A percentile compares a stretch with the other conserved stretches of the same genome.
Evolutionary conservation across 306 rosid species (phyloP).

Genomic region (Vigna hirtella): DNA sequence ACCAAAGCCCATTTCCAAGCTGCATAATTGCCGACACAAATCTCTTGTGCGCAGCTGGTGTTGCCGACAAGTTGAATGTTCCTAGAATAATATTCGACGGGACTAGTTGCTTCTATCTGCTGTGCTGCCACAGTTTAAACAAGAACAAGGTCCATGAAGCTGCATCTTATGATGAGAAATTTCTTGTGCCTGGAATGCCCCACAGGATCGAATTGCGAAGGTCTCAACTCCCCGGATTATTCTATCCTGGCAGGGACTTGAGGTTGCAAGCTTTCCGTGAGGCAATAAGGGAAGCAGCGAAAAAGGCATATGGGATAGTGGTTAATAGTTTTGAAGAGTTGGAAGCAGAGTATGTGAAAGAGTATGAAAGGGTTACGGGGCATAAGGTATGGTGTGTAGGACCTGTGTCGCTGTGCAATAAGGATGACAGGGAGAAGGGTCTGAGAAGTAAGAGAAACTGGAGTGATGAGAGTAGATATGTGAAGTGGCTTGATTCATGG

Average conservation of each 20-base stretch:
- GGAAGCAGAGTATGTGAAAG: slow-evolving; percentile 47
- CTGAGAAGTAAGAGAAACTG: slow-evolving; percentile 53
- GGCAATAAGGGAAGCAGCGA: background rate
- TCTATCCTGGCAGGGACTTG: slow-evolving; percentile 22
- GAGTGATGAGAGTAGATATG: slow-evolving; percentile 39
- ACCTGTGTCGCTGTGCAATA: slow-evolving; percentile 52
- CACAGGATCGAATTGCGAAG: slow-evolving; percentile 39
- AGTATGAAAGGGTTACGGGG: slow-evolving; percentile 28
- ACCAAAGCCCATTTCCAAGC: slow-evolving; percentile 44
- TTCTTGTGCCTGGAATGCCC: slow-evolving; percentile 45
- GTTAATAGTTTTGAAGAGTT: slow-evolving; percentile 55
- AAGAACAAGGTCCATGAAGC: slow-evolving; percentile 12
- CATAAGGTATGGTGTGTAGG: slow-evolving; percentile 60
- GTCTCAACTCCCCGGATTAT: slow-evolving; percentile 36
- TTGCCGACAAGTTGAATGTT: slow-evolving; percentile 42
- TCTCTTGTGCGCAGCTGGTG: slow-evolving; percentile 44
- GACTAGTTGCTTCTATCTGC: slow-evolving; percentile 42
- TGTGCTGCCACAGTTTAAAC: slow-evolving; percentile 42
- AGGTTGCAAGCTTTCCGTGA: slow-evolving; percentile 13
- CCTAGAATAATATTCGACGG: slow-evolving; percentile 62
- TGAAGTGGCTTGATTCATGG: slow-evolving; percentile 63
- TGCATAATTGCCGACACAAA: slow-evolving; percentile 54
- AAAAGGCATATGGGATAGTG: slow-evolving; percentile 42
- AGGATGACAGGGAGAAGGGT: slow-evolving; percentile 42
- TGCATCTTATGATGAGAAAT: slow-evolving; percentile 29